A percentile compares a stretch with the other conserved stretches of the same genome.
phyloP scores from a whole-genome alignment of 257 asterid species.

The Fraxinus cuspidata region DNA sequence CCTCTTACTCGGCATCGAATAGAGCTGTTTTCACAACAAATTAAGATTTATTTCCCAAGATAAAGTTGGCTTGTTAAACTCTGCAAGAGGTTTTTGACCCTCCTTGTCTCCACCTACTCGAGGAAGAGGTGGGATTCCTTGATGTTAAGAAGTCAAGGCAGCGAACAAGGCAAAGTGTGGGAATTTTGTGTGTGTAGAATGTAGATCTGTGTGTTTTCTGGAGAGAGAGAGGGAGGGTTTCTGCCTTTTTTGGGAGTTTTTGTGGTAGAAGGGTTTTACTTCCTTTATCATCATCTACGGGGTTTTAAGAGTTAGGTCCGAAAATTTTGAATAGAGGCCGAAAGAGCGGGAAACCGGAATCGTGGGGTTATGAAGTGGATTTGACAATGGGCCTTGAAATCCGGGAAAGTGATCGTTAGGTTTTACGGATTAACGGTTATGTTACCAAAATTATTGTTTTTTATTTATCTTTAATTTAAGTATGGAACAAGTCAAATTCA shows the following conservation, averaged over 20 bases:
- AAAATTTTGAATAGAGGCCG: constrained; percentile 4
- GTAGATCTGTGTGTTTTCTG: neutral
- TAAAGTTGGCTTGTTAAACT: neutral
- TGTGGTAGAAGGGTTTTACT: neutral
- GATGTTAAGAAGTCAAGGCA: neutral
- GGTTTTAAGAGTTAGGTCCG: neutral
- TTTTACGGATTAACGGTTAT: neutral
- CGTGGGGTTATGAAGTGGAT: neutral
- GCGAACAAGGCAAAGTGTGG: neutral
- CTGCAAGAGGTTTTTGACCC: neutral
- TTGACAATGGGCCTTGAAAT: neutral
- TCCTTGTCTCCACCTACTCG: neutral
- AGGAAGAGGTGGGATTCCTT: neutral
- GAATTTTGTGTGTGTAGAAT: neutral
- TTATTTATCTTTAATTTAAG: too few relatives aligned
- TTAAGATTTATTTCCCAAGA: neutral
- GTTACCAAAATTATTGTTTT: neutral
- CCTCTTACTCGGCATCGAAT: constrained; percentile 31
- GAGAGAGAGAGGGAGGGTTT: neutral
- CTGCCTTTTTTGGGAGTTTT: neutral
- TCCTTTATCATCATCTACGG: too few relatives aligned
- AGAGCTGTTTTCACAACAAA: neutral
- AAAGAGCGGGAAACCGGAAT: constrained; percentile 3
- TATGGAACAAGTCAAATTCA: too few relatives aligned
- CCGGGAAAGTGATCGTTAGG: neutral